A percentile compares a stretch with the other conserved stretches of the same genome.
These are phyloP conservation scores for Rugosomyces carneus DNA, from an alignment of 1,284 basidiomycete genomes.

Conservation along the genomic window DNA sequence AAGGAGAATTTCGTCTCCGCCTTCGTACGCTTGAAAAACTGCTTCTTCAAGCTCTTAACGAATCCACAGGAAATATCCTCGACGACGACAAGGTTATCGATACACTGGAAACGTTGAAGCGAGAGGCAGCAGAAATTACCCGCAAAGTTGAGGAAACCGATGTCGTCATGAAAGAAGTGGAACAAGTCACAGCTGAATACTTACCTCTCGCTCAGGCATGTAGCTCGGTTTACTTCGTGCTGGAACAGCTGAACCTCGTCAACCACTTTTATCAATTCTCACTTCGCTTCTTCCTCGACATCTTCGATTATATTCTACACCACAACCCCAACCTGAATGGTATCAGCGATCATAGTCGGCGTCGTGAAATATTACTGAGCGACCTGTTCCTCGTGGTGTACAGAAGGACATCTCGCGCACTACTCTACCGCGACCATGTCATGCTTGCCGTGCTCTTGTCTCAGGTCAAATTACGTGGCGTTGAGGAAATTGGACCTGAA, in stretches of 20 bases:
- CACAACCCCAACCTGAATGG: conserved; percentile 86
- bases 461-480: conserved; percentile 81
- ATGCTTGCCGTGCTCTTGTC: conserved; percentile 89
- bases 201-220: conserved; percentile 93
- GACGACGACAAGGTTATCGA: conserved; percentile 99
- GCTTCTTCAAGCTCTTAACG: conserved; percentile 93
- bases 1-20: conserved; percentile 95
- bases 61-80: conserved; percentile 94
- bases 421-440: conserved; percentile 89
- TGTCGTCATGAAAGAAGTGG: conserved; percentile 92
- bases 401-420: conserved; percentile 84
- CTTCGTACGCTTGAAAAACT: conserved; percentile 92
- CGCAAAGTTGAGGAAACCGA: conserved; percentile 98
- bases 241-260: conserved; percentile 90
- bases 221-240: conserved; percentile 95
- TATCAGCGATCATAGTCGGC: conserved; percentile 67
- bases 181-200: conserved; percentile 93
- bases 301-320: conserved; percentile 92
- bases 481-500: conserved; percentile 79
- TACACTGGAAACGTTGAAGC: conserved; percentile 94
- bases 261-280: conserved; percentile 99
- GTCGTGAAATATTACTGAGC: conserved; percentile 81
- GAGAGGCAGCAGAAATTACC: conserved; percentile 95
- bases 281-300: conserved; percentile 94
- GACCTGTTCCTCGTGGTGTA: conserved; percentile 92